Percentiles rank a stretch among this genome's conserved stretches.
Conservation (phyloP, 352 stramenopile species). For the Aphanomyces cochlioides region DNA sequence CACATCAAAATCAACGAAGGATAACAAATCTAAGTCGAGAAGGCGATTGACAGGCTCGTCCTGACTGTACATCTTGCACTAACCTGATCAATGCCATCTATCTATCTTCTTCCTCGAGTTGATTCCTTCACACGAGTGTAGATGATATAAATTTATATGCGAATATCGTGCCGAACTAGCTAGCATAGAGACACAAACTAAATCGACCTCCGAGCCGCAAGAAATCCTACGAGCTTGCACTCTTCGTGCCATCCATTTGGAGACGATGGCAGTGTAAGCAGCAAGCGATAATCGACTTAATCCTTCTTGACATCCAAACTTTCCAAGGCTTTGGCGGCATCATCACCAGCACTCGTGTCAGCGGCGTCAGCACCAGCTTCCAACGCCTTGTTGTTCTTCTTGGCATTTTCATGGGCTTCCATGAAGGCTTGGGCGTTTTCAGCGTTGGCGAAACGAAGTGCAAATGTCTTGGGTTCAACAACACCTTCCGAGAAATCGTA, state of each 20-base stretch:
- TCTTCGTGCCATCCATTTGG: neutral
- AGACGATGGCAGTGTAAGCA: too few species aligned
- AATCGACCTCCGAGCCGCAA: neutral
- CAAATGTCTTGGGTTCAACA: constrained; percentile 87
- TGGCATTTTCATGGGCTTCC: constrained; percentile 89
- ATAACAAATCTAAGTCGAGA: too few species aligned
- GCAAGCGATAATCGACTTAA: neutral
- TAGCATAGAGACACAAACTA: neutral
- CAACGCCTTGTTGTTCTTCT: constrained; percentile 93
- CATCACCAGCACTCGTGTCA: constrained; percentile 89
- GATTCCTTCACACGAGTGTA: too few species aligned
- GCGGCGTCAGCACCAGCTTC: constrained; percentile 89
- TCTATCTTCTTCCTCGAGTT: neutral
- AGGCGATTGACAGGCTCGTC: neutral
- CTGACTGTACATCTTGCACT: constrained; percentile 10
- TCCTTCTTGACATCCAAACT: constrained; percentile 90
- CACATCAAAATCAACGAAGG: neutral
- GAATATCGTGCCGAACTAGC: neutral
- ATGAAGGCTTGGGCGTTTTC: constrained; percentile 97
- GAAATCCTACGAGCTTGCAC: neutral
- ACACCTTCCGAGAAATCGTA: constrained; percentile 97
- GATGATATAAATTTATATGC: constrained; percentile 1
- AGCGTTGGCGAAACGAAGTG: constrained; percentile 92
- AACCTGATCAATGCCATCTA: constrained; percentile 3
- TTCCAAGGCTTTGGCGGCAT: constrained; percentile 89